Base-by-base conservation (phyloP, 495 filamentous ascomycete genomes). In the Neurospora sp. region DNA sequence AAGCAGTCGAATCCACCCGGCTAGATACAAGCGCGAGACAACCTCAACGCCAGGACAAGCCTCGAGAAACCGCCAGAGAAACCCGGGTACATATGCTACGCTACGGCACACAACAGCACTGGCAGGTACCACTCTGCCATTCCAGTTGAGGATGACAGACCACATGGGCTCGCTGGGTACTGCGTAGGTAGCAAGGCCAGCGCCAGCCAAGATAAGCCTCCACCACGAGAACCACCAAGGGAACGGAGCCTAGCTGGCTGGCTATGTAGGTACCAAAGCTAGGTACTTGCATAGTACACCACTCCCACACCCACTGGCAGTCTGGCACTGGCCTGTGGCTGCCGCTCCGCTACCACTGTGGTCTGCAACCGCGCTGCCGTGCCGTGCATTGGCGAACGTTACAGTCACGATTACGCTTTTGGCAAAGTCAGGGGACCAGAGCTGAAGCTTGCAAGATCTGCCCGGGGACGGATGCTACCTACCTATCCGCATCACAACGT, bases 401-500 rank as follows among this genome's bases (percentile, higher is more conserved):
- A 73, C 80, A 82, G 77, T 77, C 74, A 74, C 77, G 78, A 78
- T 78, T 78, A 65, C 53, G 79, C 74, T 80, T 81, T 79, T 77
- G 80, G 80, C 41, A 73, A 79, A 81, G 78, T 80, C 79, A 80
- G 77, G 78, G 80, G 79, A 74, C 73, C 68, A 47, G 69, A 75
- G 69, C 72, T 73, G 72, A 73, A 75, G 74, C 77, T 75, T 73
- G 73, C 47, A 74, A 79, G 79, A 81, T 81, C 80, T 78, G 78
- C 75, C 73, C 75, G 73, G 41, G 70, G 68, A 61, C 75, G 71
- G 73, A 75, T 78, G 74, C 72, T 73, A 78, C 78, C 59, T 75
- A 31, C 47, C 42, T 71, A 65, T 61, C 75, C 22, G 71, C 69
- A 27, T 73, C 59, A 68, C 75, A 73, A 75, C 73, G 75, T 65